Conservation (phyloP, 345 rosid genomes). For the Gossypium stocksii region DNA sequence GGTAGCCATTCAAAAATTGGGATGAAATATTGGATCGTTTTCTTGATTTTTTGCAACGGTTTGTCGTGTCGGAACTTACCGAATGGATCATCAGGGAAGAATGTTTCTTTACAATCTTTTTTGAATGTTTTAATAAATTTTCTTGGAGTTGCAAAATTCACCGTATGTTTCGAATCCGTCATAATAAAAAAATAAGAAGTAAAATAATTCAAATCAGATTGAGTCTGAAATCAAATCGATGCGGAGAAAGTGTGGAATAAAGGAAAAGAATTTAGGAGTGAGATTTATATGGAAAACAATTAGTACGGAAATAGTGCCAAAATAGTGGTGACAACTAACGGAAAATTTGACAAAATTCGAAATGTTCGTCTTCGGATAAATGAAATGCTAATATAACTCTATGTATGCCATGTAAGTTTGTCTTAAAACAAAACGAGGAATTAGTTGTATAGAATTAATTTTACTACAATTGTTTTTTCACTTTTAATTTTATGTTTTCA, state of each 20-base stretch:
- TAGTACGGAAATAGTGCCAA: background rate
- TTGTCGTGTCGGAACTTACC: conserved; percentile 33
- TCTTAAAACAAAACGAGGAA: too few species aligned
- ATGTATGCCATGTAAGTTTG: background rate
- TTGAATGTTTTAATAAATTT: conserved; percentile 37
- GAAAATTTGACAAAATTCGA: background rate
- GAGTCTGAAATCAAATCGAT: background rate
- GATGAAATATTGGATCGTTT: conserved; percentile 50
- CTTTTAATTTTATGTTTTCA: too few species aligned
- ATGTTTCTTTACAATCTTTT: conserved; percentile 57
- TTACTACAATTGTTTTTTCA: too few species aligned
- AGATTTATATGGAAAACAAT: background rate
- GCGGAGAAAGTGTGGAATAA: background rate
- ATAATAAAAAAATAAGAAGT: background rate
- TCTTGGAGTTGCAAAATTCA: conserved; percentile 54
- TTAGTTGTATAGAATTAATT: too few species aligned
- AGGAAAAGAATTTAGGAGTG: background rate
- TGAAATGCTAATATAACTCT: background rate
- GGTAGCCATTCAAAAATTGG: conserved; percentile 85
- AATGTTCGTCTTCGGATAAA: background rate
- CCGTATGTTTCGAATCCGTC: conserved; percentile 12
- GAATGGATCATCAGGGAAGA: conserved; percentile 86
- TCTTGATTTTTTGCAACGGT: conserved; percentile 21
- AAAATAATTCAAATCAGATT: background rate
- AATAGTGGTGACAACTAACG: background rate